These are phyloP conservation scores for Euphorbia tirucalli DNA, from an alignment of 345 rosid genomes.

Conservation along the genomic window DNA sequence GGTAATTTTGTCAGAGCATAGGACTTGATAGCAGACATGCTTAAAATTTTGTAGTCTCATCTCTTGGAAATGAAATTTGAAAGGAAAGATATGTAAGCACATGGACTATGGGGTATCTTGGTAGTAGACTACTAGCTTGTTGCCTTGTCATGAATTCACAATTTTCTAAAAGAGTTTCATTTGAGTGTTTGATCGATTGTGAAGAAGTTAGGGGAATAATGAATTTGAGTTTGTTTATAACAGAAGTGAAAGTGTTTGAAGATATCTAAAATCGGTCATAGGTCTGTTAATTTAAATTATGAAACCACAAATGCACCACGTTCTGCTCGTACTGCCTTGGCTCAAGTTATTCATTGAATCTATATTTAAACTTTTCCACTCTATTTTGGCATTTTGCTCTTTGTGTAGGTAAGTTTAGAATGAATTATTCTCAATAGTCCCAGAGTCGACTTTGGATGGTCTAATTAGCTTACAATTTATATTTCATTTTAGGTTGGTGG, in stretches of 20 bases:
- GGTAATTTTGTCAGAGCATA: background rate
- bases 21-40: background rate
- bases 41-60: background rate
- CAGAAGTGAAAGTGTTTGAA: background rate
- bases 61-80: background rate
- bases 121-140: background rate
- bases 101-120: no score
- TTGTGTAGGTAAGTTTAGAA: background rate
- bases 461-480: constrained; percentile 13
- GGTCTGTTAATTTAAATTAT: background rate
- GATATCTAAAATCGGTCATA: background rate
- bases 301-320: background rate
- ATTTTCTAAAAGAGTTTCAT: no score
- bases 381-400: background rate
- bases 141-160: no score
- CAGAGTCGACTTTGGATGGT: background rate
- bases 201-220: background rate
- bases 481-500: constrained; percentile 61
- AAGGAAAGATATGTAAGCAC: no score
- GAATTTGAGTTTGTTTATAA: background rate
- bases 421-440: background rate
- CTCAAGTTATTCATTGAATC: constrained; percentile 1
- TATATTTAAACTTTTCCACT: background rate
- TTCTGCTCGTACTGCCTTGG: background rate
- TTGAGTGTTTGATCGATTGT: background rate